Conservation (phyloP, 2,329 filamentous ascomycete genomes). For the Aphanocladium album region DNA sequence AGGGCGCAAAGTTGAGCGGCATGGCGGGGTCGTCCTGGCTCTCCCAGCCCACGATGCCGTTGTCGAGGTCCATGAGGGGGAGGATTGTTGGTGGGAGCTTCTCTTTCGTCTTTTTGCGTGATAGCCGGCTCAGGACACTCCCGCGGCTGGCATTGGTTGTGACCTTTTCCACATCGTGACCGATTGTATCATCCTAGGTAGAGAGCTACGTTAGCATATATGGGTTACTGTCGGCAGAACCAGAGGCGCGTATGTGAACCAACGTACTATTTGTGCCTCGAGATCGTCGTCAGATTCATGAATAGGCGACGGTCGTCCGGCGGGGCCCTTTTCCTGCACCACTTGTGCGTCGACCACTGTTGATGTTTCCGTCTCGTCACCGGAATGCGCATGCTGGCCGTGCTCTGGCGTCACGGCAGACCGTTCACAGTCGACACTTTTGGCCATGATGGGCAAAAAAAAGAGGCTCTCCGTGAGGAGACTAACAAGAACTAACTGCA, state of each 20-base stretch:
- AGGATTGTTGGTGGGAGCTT: constrained; percentile 30
- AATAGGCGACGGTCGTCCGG: constrained; percentile 12
- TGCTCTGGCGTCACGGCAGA: neutral
- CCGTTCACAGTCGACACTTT: neutral
- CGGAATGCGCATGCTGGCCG: neutral
- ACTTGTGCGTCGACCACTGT: constrained; percentile 15
- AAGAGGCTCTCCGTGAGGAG: neutral
- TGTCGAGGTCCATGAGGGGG: constrained; percentile 47
- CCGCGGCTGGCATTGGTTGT: constrained; percentile 19
- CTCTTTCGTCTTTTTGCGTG: constrained; percentile 22
- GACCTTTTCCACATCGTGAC: constrained; percentile 16
- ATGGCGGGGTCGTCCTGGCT: constrained; percentile 51
- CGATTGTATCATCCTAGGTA: constrained; percentile 11
- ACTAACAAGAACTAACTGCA: neutral
- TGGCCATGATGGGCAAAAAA: neutral
- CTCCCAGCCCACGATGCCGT: constrained; percentile 57
- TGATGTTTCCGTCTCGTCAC: constrained; percentile 5
- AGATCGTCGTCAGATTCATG: constrained; percentile 17
- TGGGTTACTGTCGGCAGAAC: too few relatives aligned
- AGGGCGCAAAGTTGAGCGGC: constrained; percentile 52
- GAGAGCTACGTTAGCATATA: neutral
- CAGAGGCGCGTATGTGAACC: neutral
- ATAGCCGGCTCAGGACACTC: constrained; percentile 22
- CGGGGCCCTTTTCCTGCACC: constrained; percentile 13
- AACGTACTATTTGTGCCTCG: constrained; percentile 20